Evolutionary conservation across 306 rosid species (phyloP).

Genomic region (Fagus crenata): DNA sequence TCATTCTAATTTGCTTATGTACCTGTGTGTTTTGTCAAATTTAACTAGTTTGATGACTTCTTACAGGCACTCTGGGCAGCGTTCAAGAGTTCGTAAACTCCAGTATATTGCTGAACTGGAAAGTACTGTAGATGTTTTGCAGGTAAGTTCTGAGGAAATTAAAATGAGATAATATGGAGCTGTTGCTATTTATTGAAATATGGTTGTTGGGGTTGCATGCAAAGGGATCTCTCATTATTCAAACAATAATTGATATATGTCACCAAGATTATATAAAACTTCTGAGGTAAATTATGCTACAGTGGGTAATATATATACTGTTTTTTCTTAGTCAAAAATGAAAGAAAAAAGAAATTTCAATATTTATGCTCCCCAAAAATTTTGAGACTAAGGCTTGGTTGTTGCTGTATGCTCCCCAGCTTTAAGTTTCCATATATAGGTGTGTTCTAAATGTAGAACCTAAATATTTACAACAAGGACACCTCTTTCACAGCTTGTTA

Average conservation of each 20-base stretch:
- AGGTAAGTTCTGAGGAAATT: conserved; percentile 27
- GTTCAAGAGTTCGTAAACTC: conserved; percentile 55
- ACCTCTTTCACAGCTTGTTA: not conserved
- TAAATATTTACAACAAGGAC: not conserved
- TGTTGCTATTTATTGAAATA: not conserved
- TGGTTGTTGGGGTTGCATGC: not conserved
- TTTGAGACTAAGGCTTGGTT: too few relatives aligned
- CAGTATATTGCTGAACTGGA: conserved; percentile 52
- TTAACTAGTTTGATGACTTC: conserved; percentile 7
- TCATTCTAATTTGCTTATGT: not conserved
- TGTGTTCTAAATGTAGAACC: not conserved
- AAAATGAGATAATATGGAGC: not conserved
- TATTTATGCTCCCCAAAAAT: too few relatives aligned
- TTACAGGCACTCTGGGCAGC: conserved; percentile 53
- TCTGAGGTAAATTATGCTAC: not conserved
- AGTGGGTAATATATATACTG: not conserved
- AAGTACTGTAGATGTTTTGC: conserved; percentile 45
- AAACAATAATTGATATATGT: not conserved
- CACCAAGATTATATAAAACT: not conserved
- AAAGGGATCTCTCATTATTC: not conserved
- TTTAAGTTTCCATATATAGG: not conserved
- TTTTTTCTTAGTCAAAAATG: not conserved
- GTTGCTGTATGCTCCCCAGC: not conserved
- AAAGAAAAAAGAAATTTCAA: not conserved
- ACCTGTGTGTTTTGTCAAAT: not conserved